Evolutionary conservation across 306 rosid genomes (phyloP).

Genomic region (Pachyrhizus erosus): DNA sequence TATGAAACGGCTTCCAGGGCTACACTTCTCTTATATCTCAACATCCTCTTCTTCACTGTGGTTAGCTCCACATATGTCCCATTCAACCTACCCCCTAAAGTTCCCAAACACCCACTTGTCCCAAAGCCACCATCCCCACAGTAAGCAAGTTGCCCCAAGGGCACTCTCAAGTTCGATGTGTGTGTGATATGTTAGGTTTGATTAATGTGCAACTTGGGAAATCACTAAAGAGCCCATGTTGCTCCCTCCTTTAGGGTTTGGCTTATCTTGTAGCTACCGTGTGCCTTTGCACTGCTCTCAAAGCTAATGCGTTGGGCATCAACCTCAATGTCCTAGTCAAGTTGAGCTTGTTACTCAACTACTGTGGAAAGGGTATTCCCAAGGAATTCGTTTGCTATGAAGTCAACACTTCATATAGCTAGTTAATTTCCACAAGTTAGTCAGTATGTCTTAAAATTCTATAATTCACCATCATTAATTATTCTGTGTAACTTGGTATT

Average conservation of each 20-base stretch:
- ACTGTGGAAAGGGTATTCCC: slow-evolving; percentile 70
- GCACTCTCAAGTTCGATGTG: slow-evolving; percentile 71
- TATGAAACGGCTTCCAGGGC: slow-evolving; percentile 68
- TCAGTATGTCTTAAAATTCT: not conserved
- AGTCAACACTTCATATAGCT: not conserved
- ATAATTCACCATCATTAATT: not conserved
- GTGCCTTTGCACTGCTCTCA: slow-evolving; percentile 90
- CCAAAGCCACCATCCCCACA: slow-evolving; percentile 54
- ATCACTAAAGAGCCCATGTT: slow-evolving; percentile 75
- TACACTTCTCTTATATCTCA: slow-evolving; percentile 62
- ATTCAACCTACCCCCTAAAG: slow-evolving; percentile 62
- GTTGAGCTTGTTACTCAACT: slow-evolving; percentile 72
- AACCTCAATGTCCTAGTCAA: slow-evolving; percentile 65
- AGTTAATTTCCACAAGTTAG: not conserved
- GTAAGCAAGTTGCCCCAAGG: slow-evolving; percentile 53
- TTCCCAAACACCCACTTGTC: slow-evolving; percentile 41
- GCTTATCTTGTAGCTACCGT: slow-evolving; percentile 83
- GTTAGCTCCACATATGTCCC: slow-evolving; percentile 66
- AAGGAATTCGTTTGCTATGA: slow-evolving; percentile 61
- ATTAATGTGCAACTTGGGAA: slow-evolving; percentile 64
- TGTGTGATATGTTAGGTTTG: slow-evolving; percentile 73
- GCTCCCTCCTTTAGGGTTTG: slow-evolving; percentile 62
- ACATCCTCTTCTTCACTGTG: slow-evolving; percentile 69
- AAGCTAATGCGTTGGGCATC: slow-evolving; percentile 66
- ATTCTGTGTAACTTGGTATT: not conserved